Base-by-base conservation (phyloP, 352 stramenopile species). In the Lagenidium sp. region DNA sequence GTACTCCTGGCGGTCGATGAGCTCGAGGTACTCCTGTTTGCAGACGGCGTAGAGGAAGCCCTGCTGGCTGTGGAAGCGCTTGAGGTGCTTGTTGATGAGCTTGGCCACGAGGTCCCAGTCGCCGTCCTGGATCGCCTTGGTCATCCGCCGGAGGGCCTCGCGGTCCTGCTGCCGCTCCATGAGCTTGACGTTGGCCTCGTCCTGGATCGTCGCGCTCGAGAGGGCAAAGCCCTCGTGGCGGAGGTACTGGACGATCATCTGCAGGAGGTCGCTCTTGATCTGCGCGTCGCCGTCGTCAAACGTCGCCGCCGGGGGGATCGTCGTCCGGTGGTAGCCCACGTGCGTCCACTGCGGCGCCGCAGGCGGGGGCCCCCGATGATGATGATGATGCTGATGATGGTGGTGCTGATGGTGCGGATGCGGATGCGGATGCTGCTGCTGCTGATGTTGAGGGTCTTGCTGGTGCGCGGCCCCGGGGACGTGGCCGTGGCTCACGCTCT, bases 1-100 rank as follows among this genome's bases (percentile, higher is more conserved):
- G 49, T 88, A 91, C 60, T 93, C 82, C 42, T 92, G 80, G 8
- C 82, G 69, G 47, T 92, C 78, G 44, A 93, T 91, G 20, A 95
- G 77, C 46, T 93, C 80, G 1, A 95, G 57, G 46, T 93, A 93
- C 52, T 95, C 80, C 47, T 95, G 81, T 48, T 90, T 91, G 59
- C 76, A 92, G 3, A 95, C 72, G 12, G 78, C 80, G 53, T 95
- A 95, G 19, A 93, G 66, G 44, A 95, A 95, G 5, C 78, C 78
- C 36, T 93, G 78, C 42, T 93, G 81, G 30, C 76, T 70, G 44
- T 87, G 71, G 49, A 88, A 85, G 44, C 78, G 80, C 48, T 85
- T 86, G 10, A 89, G 55, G 50, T 91, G 65, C 45, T 95, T 95
- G 51, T 68, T 58, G 22, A 85, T 55, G 15, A 93, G 60, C 47